Evolutionary conservation across 2,329 filamentous ascomycete species (phyloP).

Genomic region (Aspergillus fumigatiaffinis): DNA sequence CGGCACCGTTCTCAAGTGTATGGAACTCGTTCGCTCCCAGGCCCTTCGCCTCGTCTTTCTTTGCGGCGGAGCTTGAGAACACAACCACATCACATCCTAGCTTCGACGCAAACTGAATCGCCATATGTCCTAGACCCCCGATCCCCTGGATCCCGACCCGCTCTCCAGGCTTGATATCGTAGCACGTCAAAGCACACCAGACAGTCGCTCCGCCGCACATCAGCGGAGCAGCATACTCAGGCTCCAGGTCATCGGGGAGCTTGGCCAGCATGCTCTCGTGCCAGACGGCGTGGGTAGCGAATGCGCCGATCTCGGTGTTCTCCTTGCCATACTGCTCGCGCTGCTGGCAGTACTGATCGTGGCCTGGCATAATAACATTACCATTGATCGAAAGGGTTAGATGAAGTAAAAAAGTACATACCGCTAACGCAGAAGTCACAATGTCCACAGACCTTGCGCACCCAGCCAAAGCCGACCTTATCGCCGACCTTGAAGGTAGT

Average conservation of each 20-base stretch:
- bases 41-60: constrained; percentile 12
- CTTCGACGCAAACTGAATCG: constrained; percentile 57
- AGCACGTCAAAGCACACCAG: constrained; percentile 6
- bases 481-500: constrained; percentile 43
- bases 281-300: constrained; percentile 29
- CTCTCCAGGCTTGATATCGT: constrained; percentile 6
- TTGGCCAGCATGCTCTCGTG: constrained; percentile 9
- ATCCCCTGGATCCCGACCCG: constrained; percentile 11
- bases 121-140: constrained; percentile 11
- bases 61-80: constrained; percentile 8
- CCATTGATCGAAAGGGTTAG: neutral
- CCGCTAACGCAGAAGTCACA: constrained; percentile 29
- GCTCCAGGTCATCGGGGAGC: neutral
- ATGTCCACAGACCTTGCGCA: constrained; percentile 23
- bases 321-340: constrained; percentile 23
- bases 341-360: constrained; percentile 23
- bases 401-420: constrained; percentile 3
- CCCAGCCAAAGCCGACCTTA: constrained; percentile 30
- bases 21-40: constrained; percentile 62
- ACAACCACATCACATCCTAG: constrained; percentile 54
- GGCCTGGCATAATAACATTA: neutral
- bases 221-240: constrained; percentile 6
- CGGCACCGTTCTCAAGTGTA: constrained; percentile 29
- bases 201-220: constrained; percentile 12
- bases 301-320: constrained; percentile 28